Conservation (phyloP, 164 flowering plant genomes). For the Vitis labrusca region DNA sequence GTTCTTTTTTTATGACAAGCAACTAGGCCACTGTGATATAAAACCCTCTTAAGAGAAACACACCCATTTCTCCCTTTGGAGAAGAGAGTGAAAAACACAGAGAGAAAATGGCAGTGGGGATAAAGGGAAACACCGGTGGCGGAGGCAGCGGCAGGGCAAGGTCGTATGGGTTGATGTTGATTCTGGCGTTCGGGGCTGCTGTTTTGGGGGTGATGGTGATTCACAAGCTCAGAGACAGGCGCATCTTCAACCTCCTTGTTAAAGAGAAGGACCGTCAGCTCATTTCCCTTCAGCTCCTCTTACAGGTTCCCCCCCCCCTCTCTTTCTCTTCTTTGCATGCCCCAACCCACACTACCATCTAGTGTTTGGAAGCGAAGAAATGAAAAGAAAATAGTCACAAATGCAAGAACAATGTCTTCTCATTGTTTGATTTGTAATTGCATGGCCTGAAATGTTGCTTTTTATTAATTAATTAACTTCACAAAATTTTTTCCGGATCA, state of each 20-base stretch:
- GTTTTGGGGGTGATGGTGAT: conserved; percentile 61
- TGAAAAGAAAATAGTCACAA: too few relatives aligned
- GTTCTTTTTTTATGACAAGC: conserved; percentile 36
- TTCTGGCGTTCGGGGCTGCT: conserved; percentile 66
- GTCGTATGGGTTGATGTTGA: conserved; percentile 55
- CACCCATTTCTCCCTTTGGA: not conserved
- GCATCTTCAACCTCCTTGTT: conserved; percentile 55
- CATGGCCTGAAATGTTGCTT: too few relatives aligned
- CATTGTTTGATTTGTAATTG: too few relatives aligned
- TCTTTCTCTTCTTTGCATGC: conserved; percentile 14
- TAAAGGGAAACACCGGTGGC: conserved; percentile 4
- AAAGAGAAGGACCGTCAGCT: conserved; percentile 59
- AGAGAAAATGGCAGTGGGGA: conserved; percentile 25
- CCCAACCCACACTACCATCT: too few relatives aligned
- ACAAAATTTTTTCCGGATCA: too few relatives aligned
- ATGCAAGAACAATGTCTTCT: too few relatives aligned
- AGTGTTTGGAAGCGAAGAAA: too few relatives aligned
- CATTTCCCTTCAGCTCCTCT: conserved; percentile 55
- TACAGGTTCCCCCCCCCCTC: conserved; percentile 44
- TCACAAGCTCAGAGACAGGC: conserved; percentile 70
- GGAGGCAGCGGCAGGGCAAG: conserved; percentile 32
- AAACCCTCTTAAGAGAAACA: not conserved
- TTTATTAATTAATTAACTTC: too few relatives aligned
- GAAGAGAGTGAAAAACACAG: conserved; percentile 18
- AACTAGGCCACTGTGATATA: conserved; percentile 14